Conservation (phyloP, 495 filamentous ascomycete species). For the Cercophora sp. region DNA sequence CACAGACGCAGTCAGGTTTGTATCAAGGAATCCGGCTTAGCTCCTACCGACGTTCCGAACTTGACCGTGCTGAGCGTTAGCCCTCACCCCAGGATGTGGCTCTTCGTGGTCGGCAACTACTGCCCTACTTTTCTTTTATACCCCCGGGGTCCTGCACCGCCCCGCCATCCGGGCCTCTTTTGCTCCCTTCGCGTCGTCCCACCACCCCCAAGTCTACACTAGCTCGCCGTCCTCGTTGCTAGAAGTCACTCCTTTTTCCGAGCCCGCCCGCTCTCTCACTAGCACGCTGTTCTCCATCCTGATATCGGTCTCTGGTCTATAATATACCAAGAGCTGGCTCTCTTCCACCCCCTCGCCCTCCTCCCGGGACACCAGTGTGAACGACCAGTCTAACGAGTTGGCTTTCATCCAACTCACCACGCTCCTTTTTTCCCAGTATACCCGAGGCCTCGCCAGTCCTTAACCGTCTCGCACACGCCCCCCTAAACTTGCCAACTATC, state of each 20-base stretch:
- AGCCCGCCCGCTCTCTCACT: constrained; percentile 18
- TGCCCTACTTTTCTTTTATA: constrained; percentile 40
- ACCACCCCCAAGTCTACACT: constrained; percentile 31
- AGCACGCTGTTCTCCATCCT: constrained; percentile 20
- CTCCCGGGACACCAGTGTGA: constrained; percentile 36
- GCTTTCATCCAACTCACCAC: constrained; percentile 39
- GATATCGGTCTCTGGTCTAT: constrained; percentile 48
- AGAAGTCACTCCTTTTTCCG: constrained; percentile 45
- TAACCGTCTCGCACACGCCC: constrained; percentile 16
- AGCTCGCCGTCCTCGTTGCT: constrained; percentile 34
- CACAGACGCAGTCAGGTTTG: constrained; percentile 46
- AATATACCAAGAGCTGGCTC: constrained; percentile 52
- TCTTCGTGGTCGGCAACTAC: constrained; percentile 31
- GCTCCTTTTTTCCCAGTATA: constrained; percentile 34
- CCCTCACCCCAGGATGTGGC: constrained; percentile 33
- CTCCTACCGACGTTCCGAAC: constrained; percentile 50
- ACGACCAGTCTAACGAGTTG: constrained; percentile 37
- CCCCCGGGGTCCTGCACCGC: constrained; percentile 43
- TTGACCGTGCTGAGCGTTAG: constrained; percentile 41
- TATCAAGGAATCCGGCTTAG: constrained; percentile 50
- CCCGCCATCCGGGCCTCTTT: constrained; percentile 36
- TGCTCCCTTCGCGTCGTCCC: constrained; percentile 34
- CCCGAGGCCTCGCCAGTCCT: constrained; percentile 19
- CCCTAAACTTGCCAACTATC: constrained; percentile 2
- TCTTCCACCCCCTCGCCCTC: constrained; percentile 31